Conservation (phyloP, 495 filamentous ascomycete species). For the Xylaria nigripes region DNA sequence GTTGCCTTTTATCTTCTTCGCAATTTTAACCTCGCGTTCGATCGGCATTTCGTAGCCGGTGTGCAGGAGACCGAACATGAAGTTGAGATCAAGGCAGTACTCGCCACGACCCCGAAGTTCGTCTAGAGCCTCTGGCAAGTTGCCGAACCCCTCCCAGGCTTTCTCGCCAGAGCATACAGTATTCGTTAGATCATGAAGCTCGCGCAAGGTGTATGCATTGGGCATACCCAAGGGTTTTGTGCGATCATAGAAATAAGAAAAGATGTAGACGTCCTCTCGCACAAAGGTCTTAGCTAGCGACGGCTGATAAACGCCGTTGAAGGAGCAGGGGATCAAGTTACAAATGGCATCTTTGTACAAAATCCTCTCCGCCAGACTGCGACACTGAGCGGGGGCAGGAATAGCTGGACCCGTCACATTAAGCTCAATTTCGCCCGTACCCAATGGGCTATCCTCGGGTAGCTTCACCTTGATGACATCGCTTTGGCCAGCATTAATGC, state of each 20-base stretch:
- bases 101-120: conserved; percentile 76
- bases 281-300: conserved; percentile 88
- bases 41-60: conserved; percentile 98
- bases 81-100: conserved; percentile 89
- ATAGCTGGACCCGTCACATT: conserved; percentile 81
- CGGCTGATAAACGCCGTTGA: conserved; percentile 94
- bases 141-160: conserved; percentile 69
- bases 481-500: conserved; percentile 72
- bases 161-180: conserved; percentile 75
- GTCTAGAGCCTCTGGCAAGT: conserved; percentile 60
- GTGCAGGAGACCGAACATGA: conserved; percentile 85
- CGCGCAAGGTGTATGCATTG: conserved; percentile 80
- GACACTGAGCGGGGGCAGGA: conserved; percentile 75
- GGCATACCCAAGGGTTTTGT: conserved; percentile 89
- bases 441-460: conserved; percentile 52
- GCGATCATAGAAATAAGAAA: conserved; percentile 96
- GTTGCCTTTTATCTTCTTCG: conserved; percentile 96
- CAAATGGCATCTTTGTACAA: conserved; percentile 81
- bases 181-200: conserved; percentile 73
- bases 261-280: conserved; percentile 86
- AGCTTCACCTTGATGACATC: conserved; percentile 61
- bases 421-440: conserved; percentile 48
- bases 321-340: conserved; percentile 82
- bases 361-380: conserved; percentile 79
- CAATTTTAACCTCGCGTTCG: conserved; percentile 89